Percentiles rank a stretch among this genome's conserved stretches.
Conservation (phyloP, 2,329 filamentous ascomycete genomes). For the Ascochyta koolunga region DNA sequence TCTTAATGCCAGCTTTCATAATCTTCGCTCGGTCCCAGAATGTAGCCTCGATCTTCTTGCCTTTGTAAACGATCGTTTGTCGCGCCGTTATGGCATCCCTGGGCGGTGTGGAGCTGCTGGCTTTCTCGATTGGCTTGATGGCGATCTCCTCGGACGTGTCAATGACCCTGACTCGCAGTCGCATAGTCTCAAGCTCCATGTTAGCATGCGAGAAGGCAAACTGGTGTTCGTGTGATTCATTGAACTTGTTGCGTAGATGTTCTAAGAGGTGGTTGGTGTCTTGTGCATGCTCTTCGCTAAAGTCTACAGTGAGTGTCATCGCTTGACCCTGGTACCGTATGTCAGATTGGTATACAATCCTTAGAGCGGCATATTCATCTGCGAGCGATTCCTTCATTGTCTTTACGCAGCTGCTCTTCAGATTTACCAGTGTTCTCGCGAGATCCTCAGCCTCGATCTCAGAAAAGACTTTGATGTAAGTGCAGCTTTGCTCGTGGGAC, state of each 20-base stretch:
- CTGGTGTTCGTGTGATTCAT: slow-evolving; percentile 52
- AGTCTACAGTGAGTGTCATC: slow-evolving; percentile 43
- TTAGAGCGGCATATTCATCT: slow-evolving; percentile 38
- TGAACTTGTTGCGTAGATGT: slow-evolving; percentile 50
- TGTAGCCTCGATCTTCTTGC: slow-evolving; percentile 49
- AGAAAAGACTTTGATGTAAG: slow-evolving; percentile 53
- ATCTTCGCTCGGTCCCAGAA: slow-evolving; percentile 55
- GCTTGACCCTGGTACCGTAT: slow-evolving; percentile 57
- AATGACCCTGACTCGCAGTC: slow-evolving; percentile 53
- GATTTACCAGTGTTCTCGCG: slow-evolving; percentile 35
- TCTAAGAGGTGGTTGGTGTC: slow-evolving; percentile 38
- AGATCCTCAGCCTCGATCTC: slow-evolving; percentile 46
- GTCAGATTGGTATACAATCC: slow-evolving; percentile 52
- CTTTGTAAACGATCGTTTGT: slow-evolving; percentile 51
- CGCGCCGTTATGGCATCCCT: slow-evolving; percentile 47
- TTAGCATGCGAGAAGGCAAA: slow-evolving; percentile 54
- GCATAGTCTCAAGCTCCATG: slow-evolving; percentile 57
- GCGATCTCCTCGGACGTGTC: slow-evolving; percentile 52
- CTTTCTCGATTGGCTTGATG: slow-evolving; percentile 44
- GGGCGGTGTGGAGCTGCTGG: slow-evolving; percentile 35
- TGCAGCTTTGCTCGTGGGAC: slow-evolving; percentile 54
- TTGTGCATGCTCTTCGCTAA: slow-evolving; percentile 46
- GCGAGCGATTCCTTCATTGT: slow-evolving; percentile 49
- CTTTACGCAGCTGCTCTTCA: slow-evolving; percentile 48
- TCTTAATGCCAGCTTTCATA: slow-evolving; percentile 49